Base-by-base conservation (phyloP, 805 yeast species). In the Saccharomycopsis fibuligera region DNA sequence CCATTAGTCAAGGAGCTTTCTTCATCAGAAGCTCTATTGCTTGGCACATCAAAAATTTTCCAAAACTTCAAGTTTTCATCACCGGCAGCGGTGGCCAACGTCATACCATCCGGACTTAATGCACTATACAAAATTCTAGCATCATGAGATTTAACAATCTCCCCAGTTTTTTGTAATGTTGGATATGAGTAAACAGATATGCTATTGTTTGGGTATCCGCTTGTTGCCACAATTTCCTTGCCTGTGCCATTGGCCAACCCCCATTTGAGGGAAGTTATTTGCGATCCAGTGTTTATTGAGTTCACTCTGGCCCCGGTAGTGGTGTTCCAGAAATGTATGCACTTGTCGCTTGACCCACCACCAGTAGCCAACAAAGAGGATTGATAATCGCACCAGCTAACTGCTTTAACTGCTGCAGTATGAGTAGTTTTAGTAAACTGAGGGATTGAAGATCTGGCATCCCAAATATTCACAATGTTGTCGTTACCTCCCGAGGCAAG, bases 51-150 rank as follows among this genome's bases (percentile, higher is more conserved):
- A 65, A 89, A 91, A 21, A 93, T 73, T 56, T 86, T 83, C 90
- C 95, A 93, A 67, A 93, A 93, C 67, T 93, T 91, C 61, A 93
- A 74, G 66, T 89, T 91, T 63, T 93, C 99, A 65, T 93, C 98
- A 10, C 96, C 95, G 2, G 97, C 95, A 41, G 90, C 89, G 0
- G 99, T 93, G 1, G 96, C 98, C 48, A 93, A 68, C 0, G 95
- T 86, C 45, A 86, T 78, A 14, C 85, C 86, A 66, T 93, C 97
- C 3, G 97, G 97, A 22, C 96, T 85, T 45, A 93, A 62, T 41
- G 88, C 81, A 24, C 96, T 84, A 53, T 78, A 78, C 46, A 93
- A 73, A 23, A 93, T 88, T 56, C 98, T 74, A 14, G 93, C 79
- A 55, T 88, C 96, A 62, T 93, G 99, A 1, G 97, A 96, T 35